Base-by-base conservation (phyloP, 257 asterid genomes). In the Fraxinus anomala region DNA sequence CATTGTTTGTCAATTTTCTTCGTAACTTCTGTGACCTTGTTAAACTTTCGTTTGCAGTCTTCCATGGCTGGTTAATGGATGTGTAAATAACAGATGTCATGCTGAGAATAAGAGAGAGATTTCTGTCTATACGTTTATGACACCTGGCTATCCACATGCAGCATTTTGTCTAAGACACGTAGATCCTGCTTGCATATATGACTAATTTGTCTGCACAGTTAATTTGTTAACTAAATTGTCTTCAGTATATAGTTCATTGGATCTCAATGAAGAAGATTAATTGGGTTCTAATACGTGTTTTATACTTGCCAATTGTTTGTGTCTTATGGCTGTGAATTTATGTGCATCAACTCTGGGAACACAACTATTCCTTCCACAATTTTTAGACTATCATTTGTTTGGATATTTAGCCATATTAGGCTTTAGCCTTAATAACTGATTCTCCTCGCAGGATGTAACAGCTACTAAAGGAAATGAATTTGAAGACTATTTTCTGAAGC, bases 381-480 rank as follows among this genome's bases (percentile, higher is more conserved):
- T 63, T 63, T 11, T 26, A 12, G 69, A 13, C 36, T 26, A 26
- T 63, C 69, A 24, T 63, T 63, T 3, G 36, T 63, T 63, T 12
- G 33, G 36, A 70, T 36, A 8, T 71, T 17, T 19, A 4, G 21
- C 21, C 19, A 40, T 40, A 40, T 40, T 8, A 40, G 47, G 11
- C 72, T 36, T 49, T 36, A 73, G 28, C n/a, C 63, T 54, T 10
- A 23, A 28, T 76, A n/a, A 59, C 12, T 36, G 72, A 26, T 83
- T 81, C 81, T 72, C 44, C 76, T 83, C 75, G 70, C 80, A 92
- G 97, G 97, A 90, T 83, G 98, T 94, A 82, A 93, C 98, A 44
- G 97, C 97, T 77, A 92, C 98, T 34, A 94, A 94, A 82, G 97
- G 97, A 80, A 94, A 90, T 81, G 96, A 92, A 76, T 94, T 92